Percentiles rank a stretch among this genome's conserved stretches.
phyloP scores from a whole-genome alignment of 2,329 filamentous ascomycete species.

The Talaromyces islandicus region DNA sequence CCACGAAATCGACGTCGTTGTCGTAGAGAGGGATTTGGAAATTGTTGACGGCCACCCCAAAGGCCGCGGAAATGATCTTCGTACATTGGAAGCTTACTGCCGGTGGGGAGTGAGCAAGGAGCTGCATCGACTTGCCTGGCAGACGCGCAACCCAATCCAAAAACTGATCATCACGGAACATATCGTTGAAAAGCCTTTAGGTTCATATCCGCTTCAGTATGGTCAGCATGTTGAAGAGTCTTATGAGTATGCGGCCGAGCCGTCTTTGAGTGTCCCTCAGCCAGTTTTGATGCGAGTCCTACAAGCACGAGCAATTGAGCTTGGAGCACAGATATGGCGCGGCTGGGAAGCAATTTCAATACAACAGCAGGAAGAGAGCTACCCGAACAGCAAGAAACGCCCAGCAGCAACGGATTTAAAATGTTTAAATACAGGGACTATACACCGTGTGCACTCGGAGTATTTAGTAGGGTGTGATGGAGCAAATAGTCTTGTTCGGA shows the following conservation, averaged over 20 bases:
- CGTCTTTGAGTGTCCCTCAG: neutral
- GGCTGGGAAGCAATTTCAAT: neutral
- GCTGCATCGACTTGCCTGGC: neutral
- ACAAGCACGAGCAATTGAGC: neutral
- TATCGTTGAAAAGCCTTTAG: neutral
- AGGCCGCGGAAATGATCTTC: constrained; percentile 1
- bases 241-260: neutral
- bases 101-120: constrained; percentile 1
- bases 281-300: neutral
- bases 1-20: neutral
- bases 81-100: neutral
- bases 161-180: neutral
- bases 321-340: neutral
- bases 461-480: neutral
- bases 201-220: neutral
- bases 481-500: neutral
- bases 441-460: neutral
- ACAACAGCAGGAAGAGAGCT: neutral
- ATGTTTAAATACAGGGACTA: neutral
- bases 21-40: neutral
- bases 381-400: no score
- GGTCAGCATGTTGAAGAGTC: constrained; percentile 1
- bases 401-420: neutral
- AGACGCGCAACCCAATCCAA: neutral
- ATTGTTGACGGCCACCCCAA: constrained; percentile 3